phyloP scores from a whole-genome alignment of 2,329 filamentous ascomycete genomes.

The Colletotrichum echinochloae region DNA sequence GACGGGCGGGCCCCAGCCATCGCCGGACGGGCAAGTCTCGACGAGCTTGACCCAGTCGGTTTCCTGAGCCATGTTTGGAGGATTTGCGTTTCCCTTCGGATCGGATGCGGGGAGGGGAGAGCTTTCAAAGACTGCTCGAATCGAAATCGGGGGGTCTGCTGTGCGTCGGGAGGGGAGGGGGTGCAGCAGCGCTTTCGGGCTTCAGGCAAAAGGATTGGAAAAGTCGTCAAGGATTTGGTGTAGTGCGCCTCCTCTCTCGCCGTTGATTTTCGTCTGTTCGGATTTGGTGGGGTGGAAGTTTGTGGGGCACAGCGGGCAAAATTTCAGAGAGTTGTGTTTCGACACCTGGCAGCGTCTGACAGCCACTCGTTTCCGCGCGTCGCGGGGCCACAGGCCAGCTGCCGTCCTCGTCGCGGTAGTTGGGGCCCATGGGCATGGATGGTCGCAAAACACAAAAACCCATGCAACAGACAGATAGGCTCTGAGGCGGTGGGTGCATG shows the following conservation, averaged over 20 bases:
- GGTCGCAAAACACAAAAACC: not conserved
- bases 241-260: slow-evolving; percentile 39
- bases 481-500: not conserved
- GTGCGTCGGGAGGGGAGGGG: slow-evolving; percentile 20
- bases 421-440: not conserved
- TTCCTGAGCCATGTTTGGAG: slow-evolving; percentile 62
- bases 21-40: slow-evolving; percentile 77
- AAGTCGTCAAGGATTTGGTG: slow-evolving; percentile 41
- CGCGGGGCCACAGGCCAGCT: slow-evolving; percentile 26
- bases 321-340: slow-evolving; percentile 32
- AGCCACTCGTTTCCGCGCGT: slow-evolving; percentile 31
- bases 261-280: slow-evolving; percentile 41
- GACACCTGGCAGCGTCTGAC: slow-evolving; percentile 24
- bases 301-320: slow-evolving; percentile 43
- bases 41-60: slow-evolving; percentile 73
- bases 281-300: slow-evolving; percentile 43
- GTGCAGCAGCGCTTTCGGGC: slow-evolving; percentile 36
- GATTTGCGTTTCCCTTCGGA: slow-evolving; percentile 13
- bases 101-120: not conserved
- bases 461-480: not conserved
- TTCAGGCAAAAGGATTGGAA: slow-evolving; percentile 32
- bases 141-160: slow-evolving; percentile 15
- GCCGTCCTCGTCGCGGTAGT: not conserved
- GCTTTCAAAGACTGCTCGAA: slow-evolving; percentile 5
- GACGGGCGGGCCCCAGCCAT: slow-evolving; percentile 88